Base-by-base conservation (phyloP, 805 yeast genomes). In the Ogataea salicorniae region DNA sequence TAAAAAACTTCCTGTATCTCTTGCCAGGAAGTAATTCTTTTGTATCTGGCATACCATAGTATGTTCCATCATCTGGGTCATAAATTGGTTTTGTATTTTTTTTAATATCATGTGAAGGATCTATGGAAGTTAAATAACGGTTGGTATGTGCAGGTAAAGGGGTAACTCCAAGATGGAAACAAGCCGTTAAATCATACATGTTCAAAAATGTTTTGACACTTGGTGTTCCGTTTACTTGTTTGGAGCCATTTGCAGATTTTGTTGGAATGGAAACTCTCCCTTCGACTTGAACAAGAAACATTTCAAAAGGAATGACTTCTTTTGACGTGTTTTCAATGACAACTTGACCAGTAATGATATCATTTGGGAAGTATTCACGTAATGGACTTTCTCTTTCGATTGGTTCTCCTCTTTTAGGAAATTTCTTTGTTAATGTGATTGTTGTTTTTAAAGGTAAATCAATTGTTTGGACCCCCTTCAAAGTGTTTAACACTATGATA, bases 351-450 rank as follows among this genome's bases (percentile, higher is more conserved):
- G 78, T 74, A 14, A 84, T 69, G 18, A 71, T 70, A 58, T 84
- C 90, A 15, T 88, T 88, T 13, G 83, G 81, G 16, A 77, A 77
- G 58, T 77, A 84, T 59, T 81, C 87, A 48, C 72, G 70, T 23
- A 76, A 57, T 36, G 67, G 59, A 15, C 61, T 56, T 43, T 69
- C 73, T 16, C 57, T 50, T 34, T 63, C 61, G 7, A 49, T 31
- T 9, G 36, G 33, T 3, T 44, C n/a, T 6, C 58, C 55, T 4
- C 46, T 16, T 36, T 37, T 42, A 0, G 81, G 80, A 2, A 69
- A 67, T 20, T 57, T 55, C 47, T 72, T 73, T 2, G 81, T 76
- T 8, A 78, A 71, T 15, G 50, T 51, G 5, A 66, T 50, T 9
- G 57, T 49, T 5, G 61, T 42, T 16, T 49, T 47, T 5, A 66